phyloP scores from a whole-genome alignment of 2,329 filamentous ascomycete species.

The Colletotrichum liriopes region DNA sequence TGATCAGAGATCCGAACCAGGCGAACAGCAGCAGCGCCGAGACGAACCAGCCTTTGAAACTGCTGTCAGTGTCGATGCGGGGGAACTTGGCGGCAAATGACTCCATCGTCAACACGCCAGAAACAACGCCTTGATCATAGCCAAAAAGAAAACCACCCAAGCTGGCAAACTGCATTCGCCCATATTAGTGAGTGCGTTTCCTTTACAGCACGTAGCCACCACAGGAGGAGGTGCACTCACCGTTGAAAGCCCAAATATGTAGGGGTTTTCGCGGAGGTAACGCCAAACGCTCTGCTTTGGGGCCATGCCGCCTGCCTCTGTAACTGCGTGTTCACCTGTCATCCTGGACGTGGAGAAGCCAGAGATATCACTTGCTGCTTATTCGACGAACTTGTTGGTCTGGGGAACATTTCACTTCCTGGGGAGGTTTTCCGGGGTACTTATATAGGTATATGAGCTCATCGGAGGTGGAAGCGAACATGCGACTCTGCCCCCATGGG shows the following conservation, averaged over 20 bases:
- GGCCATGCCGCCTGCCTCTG: slow-evolving; percentile 11
- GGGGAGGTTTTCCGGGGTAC: neutral
- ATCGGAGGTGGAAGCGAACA: neutral
- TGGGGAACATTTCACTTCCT: neutral
- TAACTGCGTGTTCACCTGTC: neutral
- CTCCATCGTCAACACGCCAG: slow-evolving; percentile 62
- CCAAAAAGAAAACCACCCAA: slow-evolving; percentile 63
- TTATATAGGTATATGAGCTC: neutral
- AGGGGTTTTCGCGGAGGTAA: slow-evolving; percentile 57
- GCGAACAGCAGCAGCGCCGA: slow-evolving; percentile 64
- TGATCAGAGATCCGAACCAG: slow-evolving; percentile 64
- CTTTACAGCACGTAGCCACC: neutral
- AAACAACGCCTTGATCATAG: slow-evolving; percentile 67
- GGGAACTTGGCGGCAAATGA: slow-evolving; percentile 55
- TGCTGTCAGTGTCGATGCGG: slow-evolving; percentile 58
- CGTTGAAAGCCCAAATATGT: slow-evolving; percentile 59
- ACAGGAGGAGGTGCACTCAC: neutral
- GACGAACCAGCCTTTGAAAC: slow-evolving; percentile 69
- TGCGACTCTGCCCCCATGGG: slow-evolving; percentile 1
- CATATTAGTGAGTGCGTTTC: slow-evolving; percentile 49
- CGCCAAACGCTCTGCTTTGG: slow-evolving; percentile 48
- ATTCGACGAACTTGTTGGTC: neutral
- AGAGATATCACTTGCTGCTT: neutral
- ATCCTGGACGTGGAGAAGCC: neutral
- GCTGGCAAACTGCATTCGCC: slow-evolving; percentile 48